Percentiles rank a stretch among this genome's conserved stretches.
Conservation (phyloP, 768 basidiomycete genomes). For the Hortiboletus flavorubellus region DNA sequence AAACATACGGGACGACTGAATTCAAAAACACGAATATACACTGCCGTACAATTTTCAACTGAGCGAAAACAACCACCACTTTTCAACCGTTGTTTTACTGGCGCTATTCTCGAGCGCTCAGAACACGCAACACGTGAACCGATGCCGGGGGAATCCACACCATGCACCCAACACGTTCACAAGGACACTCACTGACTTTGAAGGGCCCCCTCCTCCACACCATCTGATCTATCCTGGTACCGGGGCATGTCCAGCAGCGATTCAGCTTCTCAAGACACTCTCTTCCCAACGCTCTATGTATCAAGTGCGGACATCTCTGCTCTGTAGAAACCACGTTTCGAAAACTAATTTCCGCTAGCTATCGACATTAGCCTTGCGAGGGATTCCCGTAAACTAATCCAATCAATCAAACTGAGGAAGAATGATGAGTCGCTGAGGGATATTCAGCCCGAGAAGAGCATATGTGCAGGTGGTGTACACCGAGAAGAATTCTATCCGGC, state of each 20-base stretch:
- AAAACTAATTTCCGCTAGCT: neutral
- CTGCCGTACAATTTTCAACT: too few relatives aligned
- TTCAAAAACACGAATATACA: too few relatives aligned
- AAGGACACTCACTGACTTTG: neutral
- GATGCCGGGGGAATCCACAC: neutral
- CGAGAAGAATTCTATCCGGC: neutral
- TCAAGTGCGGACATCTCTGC: neutral
- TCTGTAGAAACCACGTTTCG: too few relatives aligned
- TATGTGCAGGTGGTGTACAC: neutral
- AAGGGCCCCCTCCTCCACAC: neutral
- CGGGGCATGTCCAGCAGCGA: neutral
- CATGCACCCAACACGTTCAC: neutral
- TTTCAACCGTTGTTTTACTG: too few relatives aligned
- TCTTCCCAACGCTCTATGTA: neutral
- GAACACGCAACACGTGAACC: neutral
- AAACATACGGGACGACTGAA: too few relatives aligned
- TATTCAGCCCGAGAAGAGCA: neutral
- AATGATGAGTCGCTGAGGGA: neutral
- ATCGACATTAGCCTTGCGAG: constrained; percentile 3
- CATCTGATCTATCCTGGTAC: neutral
- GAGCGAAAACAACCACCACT: too few relatives aligned
- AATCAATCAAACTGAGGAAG: constrained; percentile 1
- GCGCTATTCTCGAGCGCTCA: neutral
- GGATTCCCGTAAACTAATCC: constrained; percentile 4
- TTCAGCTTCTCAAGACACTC: neutral